A percentile compares a stretch with the other conserved stretches of the same genome.
Evolutionary conservation across 306 rosid species (phyloP).

Genomic region (Corylus heterophylla): DNA sequence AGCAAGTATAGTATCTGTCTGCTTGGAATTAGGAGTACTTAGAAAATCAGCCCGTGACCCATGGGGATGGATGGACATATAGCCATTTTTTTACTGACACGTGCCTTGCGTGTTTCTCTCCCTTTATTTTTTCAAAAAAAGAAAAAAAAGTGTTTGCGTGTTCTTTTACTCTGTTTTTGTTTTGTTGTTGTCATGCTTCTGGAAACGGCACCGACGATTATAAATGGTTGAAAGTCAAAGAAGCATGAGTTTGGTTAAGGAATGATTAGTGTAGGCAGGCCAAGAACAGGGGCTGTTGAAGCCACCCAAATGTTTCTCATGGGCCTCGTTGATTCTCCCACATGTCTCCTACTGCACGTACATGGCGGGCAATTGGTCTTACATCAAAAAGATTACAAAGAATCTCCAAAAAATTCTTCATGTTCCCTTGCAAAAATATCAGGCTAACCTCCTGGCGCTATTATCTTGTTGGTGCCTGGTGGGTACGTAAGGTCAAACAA

Average conservation of each 20-base stretch:
- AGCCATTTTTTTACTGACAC: no score
- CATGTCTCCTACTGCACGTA: constrained; percentile 30
- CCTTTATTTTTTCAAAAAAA: no score
- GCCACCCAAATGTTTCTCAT: constrained; percentile 23
- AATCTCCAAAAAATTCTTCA: constrained; percentile 28
- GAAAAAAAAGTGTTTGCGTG: no score
- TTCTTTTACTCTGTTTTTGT: neutral
- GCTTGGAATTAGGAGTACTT: no score
- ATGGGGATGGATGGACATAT: no score
- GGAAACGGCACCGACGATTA: neutral
- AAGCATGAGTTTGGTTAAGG: constrained; percentile 18
- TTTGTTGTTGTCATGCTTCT: neutral
- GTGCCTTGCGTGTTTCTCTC: no score
- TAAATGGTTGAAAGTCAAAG: constrained; percentile 22
- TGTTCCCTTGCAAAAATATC: constrained; percentile 15
- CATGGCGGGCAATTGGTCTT: constrained; percentile 17
- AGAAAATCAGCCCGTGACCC: no score
- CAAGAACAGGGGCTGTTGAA: constrained; percentile 37
- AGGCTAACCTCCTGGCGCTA: constrained; percentile 7
- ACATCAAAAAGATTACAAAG: constrained; percentile 20
- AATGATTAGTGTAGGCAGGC: constrained; percentile 28
- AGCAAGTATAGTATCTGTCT: no score
- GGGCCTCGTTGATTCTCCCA: constrained; percentile 18
- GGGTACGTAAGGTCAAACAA: constrained; percentile 31
- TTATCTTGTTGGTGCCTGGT: neutral